Percentiles rank a stretch among this genome's conserved stretches.
phyloP scores from a whole-genome alignment of 345 rosid species.

The Euclidium syriacum region DNA sequence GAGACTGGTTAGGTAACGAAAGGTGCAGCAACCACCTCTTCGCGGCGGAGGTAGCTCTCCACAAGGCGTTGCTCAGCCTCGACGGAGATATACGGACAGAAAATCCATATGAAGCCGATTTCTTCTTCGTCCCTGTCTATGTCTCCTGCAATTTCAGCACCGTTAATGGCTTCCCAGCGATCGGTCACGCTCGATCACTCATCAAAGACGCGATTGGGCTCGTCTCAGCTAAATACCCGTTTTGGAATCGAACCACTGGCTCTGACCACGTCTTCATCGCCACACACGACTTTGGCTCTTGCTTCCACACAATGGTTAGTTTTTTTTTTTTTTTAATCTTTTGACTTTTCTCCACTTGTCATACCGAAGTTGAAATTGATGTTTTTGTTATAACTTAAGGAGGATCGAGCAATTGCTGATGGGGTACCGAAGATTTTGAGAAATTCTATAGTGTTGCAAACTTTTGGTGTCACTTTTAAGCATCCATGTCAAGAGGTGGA shows the following conservation, averaged over 20 bases:
- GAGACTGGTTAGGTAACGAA: slow-evolving; percentile 71
- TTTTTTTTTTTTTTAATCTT: neutral
- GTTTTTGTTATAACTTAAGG: slow-evolving; percentile 42
- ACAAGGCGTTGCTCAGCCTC: slow-evolving; percentile 51
- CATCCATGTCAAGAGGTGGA: slow-evolving; percentile 88
- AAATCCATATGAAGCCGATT: slow-evolving; percentile 81
- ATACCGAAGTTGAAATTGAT: neutral
- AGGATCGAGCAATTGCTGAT: slow-evolving; percentile 64
- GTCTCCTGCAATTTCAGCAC: slow-evolving; percentile 95
- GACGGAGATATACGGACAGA: slow-evolving; percentile 51
- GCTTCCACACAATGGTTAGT: slow-evolving; percentile 86
- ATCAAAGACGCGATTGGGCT: slow-evolving; percentile 52
- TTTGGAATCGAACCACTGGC: slow-evolving; percentile 85
- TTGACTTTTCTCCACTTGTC: neutral
- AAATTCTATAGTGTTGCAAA: slow-evolving; percentile 72
- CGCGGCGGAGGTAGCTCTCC: slow-evolving; percentile 94
- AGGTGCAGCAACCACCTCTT: slow-evolving; percentile 83
- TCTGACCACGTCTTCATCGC: slow-evolving; percentile 85
- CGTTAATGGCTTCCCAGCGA: slow-evolving; percentile 88
- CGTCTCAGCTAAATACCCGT: slow-evolving; percentile 52
- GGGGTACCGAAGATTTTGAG: slow-evolving; percentile 77
- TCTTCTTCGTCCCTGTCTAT: slow-evolving; percentile 87
- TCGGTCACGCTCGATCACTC: slow-evolving; percentile 78
- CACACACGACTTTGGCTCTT: slow-evolving; percentile 87
- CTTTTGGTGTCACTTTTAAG: slow-evolving; percentile 72